These are phyloP conservation scores for Penicillium corylophilum DNA, from an alignment of 2,329 filamentous ascomycete species.

Conservation along the genomic window DNA sequence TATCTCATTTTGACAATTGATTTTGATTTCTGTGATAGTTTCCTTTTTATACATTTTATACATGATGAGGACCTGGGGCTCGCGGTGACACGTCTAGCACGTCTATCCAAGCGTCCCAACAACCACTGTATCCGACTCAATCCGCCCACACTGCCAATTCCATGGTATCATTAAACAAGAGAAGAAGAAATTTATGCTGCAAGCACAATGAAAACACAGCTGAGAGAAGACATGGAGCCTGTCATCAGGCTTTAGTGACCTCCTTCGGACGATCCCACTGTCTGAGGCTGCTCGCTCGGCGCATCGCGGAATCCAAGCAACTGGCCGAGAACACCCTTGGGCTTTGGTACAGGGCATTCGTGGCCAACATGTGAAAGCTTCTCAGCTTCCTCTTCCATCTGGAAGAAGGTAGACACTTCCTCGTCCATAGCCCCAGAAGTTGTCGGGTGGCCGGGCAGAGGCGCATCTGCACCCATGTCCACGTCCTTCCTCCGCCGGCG, in stretches of 20 bases:
- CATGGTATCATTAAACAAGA: conserved; percentile 28
- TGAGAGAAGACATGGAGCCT: conserved; percentile 1
- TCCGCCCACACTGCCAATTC: conserved; percentile 12
- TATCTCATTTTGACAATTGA: not conserved
- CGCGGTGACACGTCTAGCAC: conserved; percentile 4
- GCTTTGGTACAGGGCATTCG: conserved; percentile 92
- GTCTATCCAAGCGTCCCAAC: conserved; percentile 6
- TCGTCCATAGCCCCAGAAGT: conserved; percentile 30
- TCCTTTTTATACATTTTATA: conserved; percentile 20
- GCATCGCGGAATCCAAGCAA: conserved; percentile 66
- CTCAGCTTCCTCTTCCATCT: conserved; percentile 43
- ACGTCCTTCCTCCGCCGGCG: conserved; percentile 37
- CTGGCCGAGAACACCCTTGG: conserved; percentile 72
- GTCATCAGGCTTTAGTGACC: conserved; percentile 7
- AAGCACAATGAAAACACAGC: not conserved
- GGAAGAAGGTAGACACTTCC: conserved; percentile 46
- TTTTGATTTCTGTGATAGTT: not conserved
- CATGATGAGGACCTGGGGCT: conserved; percentile 7
- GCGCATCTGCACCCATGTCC: conserved; percentile 20
- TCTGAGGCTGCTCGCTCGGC: conserved; percentile 19
- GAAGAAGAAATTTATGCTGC: conserved; percentile 9
- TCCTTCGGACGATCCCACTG: conserved; percentile 16
- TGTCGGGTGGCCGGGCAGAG: conserved; percentile 12
- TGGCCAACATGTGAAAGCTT: conserved; percentile 52
- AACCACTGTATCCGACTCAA: conserved; percentile 1